Base-by-base conservation (phyloP, 1,284 basidiomycete species). In the Gymnopus androsaceus region DNA sequence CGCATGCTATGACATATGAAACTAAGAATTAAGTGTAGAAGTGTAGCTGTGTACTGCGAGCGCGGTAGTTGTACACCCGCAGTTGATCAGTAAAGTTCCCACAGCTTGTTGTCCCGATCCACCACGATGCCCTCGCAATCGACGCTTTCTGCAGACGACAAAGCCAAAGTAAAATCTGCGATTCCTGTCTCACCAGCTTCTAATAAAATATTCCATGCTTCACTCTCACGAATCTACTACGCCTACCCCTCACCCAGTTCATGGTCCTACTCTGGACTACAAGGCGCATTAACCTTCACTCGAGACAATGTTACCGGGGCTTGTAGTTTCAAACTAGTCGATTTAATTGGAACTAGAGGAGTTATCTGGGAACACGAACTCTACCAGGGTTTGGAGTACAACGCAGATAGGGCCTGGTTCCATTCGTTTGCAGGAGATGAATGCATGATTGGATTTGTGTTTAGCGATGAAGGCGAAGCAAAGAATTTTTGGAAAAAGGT, bases 291-390 rank as follows among this genome's bases (percentile, higher is more conserved):
- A 15, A 86, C 86, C 1, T 83, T 95, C 63, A 81, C 82, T 27
- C 73, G 79, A 30, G 88, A 94, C 69, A 83, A 79, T 56, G 73
- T 75, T 2, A 81, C 77, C 58, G 81, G 81, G 28, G 78, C 80
- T 3, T 77, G 86, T 42, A 80, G 80, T 67, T 84, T 95, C 67
- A 84, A 85, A 66, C 75, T 97, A 45, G 88, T 97, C 2, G 94
- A 96, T 70, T 68, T 95, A 27, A 75, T 77, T 66, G 91, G 93
- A 12, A 93, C 90, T 1, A 76, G 92, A 50, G 95, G 94, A 9
- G 82, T 95, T 28, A 85, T 95, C 41, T 99, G 96, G 96, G 88
- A 95, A 61, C 93, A 98, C 64, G 95, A 97, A 69, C 72, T 98
- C 2, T 97, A 95, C 63, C 83, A 91, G 36, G 87, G 87, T 42